Evolutionary conservation across 2,329 filamentous ascomycete genomes (phyloP).

Genomic region (Ophiocordyceps camponoti-rufipedis): DNA sequence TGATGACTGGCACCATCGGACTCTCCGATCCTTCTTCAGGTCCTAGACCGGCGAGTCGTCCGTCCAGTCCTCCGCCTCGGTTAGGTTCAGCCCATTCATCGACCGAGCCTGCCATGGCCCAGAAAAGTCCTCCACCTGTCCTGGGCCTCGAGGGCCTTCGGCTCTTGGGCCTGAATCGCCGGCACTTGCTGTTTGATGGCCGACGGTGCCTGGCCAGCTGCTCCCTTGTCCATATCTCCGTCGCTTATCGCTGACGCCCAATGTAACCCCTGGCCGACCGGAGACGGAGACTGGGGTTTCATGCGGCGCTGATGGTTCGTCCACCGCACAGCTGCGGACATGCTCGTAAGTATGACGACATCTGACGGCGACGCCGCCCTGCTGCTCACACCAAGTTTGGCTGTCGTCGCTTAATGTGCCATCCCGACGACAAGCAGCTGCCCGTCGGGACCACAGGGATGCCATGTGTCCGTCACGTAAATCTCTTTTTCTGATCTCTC

Average conservation of each 20-base stretch:
- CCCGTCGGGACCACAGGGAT: not conserved
- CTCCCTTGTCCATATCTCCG: not conserved
- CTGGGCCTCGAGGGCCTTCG: not conserved
- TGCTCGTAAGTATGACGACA: not conserved
- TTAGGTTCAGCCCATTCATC: not conserved
- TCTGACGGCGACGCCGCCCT: not conserved
- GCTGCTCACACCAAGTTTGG: not conserved
- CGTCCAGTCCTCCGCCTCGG: not conserved
- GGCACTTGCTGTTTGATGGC: not conserved
- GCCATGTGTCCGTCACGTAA: not conserved
- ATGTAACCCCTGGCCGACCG: not conserved
- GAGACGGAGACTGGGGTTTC: not conserved
- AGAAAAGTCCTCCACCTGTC: not conserved
- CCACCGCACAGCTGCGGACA: not conserved
- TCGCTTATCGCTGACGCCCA: not conserved
- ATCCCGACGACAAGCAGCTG: not conserved
- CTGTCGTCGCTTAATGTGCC: not conserved
- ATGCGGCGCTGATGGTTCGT: not conserved
- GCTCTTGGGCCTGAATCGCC: not conserved
- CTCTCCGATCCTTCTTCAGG: not conserved
- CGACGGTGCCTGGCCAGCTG: not conserved
- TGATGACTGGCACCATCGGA: not conserved
- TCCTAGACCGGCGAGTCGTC: not conserved
- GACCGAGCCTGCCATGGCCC: too few species aligned
- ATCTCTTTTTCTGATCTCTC: not conserved